Evolutionary conservation across 805 yeast species (phyloP), one percentile per base, ranked within the genome.

Genomic region (Pichia insulana): DNA sequence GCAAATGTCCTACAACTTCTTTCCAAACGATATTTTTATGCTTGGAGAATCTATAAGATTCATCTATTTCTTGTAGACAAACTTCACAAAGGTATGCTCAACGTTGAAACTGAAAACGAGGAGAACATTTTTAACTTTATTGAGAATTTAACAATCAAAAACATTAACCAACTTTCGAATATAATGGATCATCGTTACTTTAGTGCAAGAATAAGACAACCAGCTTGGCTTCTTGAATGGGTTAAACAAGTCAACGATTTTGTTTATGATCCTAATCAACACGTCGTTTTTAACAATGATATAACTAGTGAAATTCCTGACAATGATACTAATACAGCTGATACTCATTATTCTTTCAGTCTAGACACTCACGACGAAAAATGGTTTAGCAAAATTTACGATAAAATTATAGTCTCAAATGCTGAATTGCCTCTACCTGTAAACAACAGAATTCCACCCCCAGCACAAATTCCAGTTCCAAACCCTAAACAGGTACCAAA

Each of bases 11-110:
- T 40, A 57, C 65, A 61, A 18, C 12, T 33, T 8, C 26, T 39
- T 17, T 32, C 41, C 1, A 33, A 26, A 7, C 25, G 26, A 8
- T 19, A 66, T 54, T 77, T 75, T 43, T 80, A 78, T 54, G 82
- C 86, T 2, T 77, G 80, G 77, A 70, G 83, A 58, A 69, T 80
- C 56, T 68, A 74, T 25, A 80, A 78, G 51, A 78, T 81, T 1
- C 73, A 72, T 38, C 56, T 56, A 4, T 67, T 64, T 15, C 20
- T 41, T 15, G 3, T 33, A 2, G 25, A 22, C 22, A 26, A 25
- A 13, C 22, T 16, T 33, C 32, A 13, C 19, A 26, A 17, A 12
- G 17, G 25, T 5, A 39, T 25, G 9, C 10, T n/a, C 17, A 19
- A 3, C 18, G 33, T n/a, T 39, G 19, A 15, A 16, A 17, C n/a